phyloP scores from a whole-genome alignment of 2,329 filamentous ascomycete species.

The Ophiocordyceps robertsii region DNA sequence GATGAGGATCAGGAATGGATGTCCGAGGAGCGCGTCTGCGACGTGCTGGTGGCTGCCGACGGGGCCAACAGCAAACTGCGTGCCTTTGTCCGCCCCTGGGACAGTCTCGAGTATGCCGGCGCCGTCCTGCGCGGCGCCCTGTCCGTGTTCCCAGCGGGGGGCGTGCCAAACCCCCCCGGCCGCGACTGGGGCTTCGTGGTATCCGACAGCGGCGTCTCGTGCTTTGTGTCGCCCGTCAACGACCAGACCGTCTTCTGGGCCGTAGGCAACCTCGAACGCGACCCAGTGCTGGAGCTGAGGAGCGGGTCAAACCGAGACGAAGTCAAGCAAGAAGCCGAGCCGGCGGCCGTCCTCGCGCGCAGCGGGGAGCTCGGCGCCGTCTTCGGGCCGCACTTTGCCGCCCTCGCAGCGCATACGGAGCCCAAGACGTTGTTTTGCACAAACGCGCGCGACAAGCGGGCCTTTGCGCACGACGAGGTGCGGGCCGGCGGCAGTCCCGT shows the following conservation, averaged over 20 bases:
- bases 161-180: conserved; percentile 17
- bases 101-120: conserved; percentile 24
- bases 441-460: conserved; percentile 29
- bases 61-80: conserved; percentile 29
- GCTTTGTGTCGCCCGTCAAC: conserved; percentile 32
- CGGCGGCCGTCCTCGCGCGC: conserved; percentile 16
- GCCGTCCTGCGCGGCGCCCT: conserved; percentile 24
- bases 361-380: conserved; percentile 16
- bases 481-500: conserved; percentile 9
- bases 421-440: conserved; percentile 20
- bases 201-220: conserved; percentile 22
- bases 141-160: conserved; percentile 18
- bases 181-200: conserved; percentile 27
- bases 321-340: conserved; percentile 7
- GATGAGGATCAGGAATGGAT: not conserved
- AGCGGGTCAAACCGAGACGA: not conserved
- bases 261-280: conserved; percentile 19
- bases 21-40: conserved; percentile 13
- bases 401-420: conserved; percentile 25
- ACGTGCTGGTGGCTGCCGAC: conserved; percentile 31
- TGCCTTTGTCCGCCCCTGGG: conserved; percentile 20
- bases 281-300: conserved; percentile 4
- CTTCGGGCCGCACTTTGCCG: conserved; percentile 24
- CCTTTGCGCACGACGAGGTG: conserved; percentile 22
- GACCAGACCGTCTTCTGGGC: conserved; percentile 26